These are phyloP conservation scores for Dillenia suffruticosa DNA, from an alignment of 164 flowering plant species.

Conservation along the genomic window DNA sequence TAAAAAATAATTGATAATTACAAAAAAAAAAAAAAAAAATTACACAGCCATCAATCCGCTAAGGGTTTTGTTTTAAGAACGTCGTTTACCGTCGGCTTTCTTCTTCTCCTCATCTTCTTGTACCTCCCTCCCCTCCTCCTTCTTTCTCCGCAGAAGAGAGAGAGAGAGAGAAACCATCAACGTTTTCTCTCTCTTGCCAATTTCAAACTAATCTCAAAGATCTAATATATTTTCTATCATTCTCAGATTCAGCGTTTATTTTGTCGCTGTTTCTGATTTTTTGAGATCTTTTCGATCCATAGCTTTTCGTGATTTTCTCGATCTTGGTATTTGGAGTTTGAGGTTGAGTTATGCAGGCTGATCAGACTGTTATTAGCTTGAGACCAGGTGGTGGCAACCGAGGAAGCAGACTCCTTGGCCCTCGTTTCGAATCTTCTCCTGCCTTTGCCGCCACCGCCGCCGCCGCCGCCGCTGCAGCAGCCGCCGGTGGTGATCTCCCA, in stretches of 20 bases:
- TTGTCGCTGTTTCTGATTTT: background rate
- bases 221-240: background rate
- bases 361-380: slow-evolving; percentile 85
- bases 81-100: too few species aligned
- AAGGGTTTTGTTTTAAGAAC: too few species aligned
- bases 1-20: too few species aligned
- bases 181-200: background rate
- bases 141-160: slow-evolving; percentile 12
- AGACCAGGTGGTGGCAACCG: slow-evolving; percentile 85
- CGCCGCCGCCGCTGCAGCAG: slow-evolving; percentile 15
- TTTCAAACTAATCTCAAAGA: background rate
- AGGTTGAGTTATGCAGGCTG: slow-evolving; percentile 81
- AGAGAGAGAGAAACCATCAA: slow-evolving; percentile 1
- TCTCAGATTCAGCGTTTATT: slow-evolving; percentile 1
- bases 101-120: too few species aligned
- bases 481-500: slow-evolving; percentile 32
- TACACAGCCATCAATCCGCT: too few species aligned
- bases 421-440: slow-evolving; percentile 42
- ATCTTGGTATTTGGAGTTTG: background rate
- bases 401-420: slow-evolving; percentile 48
- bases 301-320: background rate
- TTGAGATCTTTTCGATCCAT: background rate
- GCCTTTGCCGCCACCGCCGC: slow-evolving; percentile 32
- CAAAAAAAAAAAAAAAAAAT: too few species aligned
- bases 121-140: background rate